Evolutionary conservation across 2,329 filamentous ascomycete species (phyloP), one percentile per base, ranked within the genome.

Genomic region (Fusarium brevicatenulatum): DNA sequence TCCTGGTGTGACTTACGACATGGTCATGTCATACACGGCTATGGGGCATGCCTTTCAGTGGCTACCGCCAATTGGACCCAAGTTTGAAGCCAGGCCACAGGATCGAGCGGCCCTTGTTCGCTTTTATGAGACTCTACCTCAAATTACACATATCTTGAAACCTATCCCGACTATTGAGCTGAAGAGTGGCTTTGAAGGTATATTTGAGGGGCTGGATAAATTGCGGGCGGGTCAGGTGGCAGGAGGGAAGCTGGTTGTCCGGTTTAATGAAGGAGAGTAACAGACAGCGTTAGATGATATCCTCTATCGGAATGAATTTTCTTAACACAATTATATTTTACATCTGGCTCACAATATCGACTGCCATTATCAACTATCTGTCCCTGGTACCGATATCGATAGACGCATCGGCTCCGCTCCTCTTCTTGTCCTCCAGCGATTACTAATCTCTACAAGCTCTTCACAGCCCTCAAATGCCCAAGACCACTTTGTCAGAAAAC

Each of bases 401-500:
- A 53, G 15, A 12, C 9, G 90, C 85, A 63, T 44, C 1, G 62
- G 46, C 10, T 46, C 46, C 7, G 43, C 62, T 0, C 46, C 57
- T 39, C 57, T 21, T 9, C 7, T 30, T 1, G 9, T 13, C 7
- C 62, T 64, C 56, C 57, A 62, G 4, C 32, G 32, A 30, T 64
- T 46, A 34, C 56, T 53, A 1, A 13, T 46, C 1, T 62, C n/a
- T 4, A 62, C 12, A 0, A 64, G 10, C 0, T 40, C 62, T 5
- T 52, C 9, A 34, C 56, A 64, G 7, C 56, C 62, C 11, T 64
- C 32, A 0, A 62, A n/a, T 1, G 57, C 56, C 62, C 56, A 64
- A 6, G 56, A 62, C 62, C 56, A 64, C 19, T 64, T 64, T 0
- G 13, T n/a, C 0, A 64, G 32, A 36, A 64, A 64, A 0, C 62